Base-by-base conservation (phyloP, 2,329 filamentous ascomycete species). In the Endothia cerciana region DNA sequence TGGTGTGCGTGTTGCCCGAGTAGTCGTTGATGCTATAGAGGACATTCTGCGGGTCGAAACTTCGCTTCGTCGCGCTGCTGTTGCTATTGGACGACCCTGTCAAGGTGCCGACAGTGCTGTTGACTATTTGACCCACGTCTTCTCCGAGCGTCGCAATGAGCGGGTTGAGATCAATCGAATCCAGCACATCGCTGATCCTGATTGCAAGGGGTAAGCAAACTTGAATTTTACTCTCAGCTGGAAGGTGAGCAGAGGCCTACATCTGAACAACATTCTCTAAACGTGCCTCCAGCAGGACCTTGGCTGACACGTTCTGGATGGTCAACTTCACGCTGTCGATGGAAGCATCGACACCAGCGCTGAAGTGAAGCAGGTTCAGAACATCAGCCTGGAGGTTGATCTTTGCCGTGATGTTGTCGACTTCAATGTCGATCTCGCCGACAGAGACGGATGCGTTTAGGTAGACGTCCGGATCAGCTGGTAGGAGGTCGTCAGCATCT, bases 11-110 rank as follows among this genome's bases (percentile, higher is more conserved):
- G 66, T 83, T 79, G 22, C 85, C 85, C 17, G 77, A 78, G 73
- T 87, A 89, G 77, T 89, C 82, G 76, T 88, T 87, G 73, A 87
- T 74, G 36, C 83, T 85, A 75, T 86, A 88, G 41, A 89, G 81
- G 40, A 74, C 70, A 38, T 74, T 70, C 49, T 73, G 72, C 13
- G 73, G 67, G 30, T 74, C 73, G 15, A 64, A 28, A 30, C 63
- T 68, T 22, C 62, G 62, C 25, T 65, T 68, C 3, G 53, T 63
- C 1, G 64, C 55, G 22, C 51, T 58, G 60, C 65, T 67, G 57
- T 58, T 68, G 64, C 57, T 56, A 60, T 66, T 63, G 57, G 66
- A 67, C 10, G 70, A 67, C 22, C 68, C 68, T 45, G 70, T 70
- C 28, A 76, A 69, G 58, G 71, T 69, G 47, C 74, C 72, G 36